Percentiles rank a stretch among this genome's conserved stretches.
phyloP scores from a whole-genome alignment of 2,329 filamentous ascomycete species.

The Colletotrichum sidae region DNA sequence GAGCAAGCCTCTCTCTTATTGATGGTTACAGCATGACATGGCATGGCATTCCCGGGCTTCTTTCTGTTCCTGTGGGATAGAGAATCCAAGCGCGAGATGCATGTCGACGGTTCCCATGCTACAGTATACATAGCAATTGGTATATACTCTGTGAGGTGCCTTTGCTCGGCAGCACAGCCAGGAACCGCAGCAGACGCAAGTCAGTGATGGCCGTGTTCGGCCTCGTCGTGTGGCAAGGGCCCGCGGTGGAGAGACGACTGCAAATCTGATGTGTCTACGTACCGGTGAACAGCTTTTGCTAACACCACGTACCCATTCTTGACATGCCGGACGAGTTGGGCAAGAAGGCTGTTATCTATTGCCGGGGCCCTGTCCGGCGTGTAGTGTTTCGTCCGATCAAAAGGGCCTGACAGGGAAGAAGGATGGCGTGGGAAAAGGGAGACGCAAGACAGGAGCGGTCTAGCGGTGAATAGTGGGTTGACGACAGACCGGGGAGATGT shows the following conservation, averaged over 20 bases:
- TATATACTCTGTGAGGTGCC: neutral
- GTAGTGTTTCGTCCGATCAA: neutral
- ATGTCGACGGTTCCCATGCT: slow-evolving; percentile 19
- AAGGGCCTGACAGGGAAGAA: slow-evolving; percentile 4
- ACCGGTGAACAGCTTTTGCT: slow-evolving; percentile 11
- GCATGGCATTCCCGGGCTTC: slow-evolving; percentile 1
- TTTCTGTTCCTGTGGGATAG: slow-evolving; percentile 16
- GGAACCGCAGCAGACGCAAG: slow-evolving; percentile 28
- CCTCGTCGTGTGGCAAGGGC: slow-evolving; percentile 19
- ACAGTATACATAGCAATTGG: no score
- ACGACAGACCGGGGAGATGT: neutral
- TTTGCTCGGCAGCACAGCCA: slow-evolving; percentile 22
- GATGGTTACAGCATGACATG: neutral
- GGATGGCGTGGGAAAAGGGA: neutral
- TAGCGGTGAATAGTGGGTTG: slow-evolving; percentile 16
- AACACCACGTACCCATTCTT: slow-evolving; percentile 9
- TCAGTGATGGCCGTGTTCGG: slow-evolving; percentile 16
- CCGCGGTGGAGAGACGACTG: slow-evolving; percentile 21
- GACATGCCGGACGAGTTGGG: slow-evolving; percentile 22
- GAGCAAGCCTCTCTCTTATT: slow-evolving; percentile 21
- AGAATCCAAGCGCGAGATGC: slow-evolving; percentile 21
- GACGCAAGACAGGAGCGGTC: slow-evolving; percentile 12
- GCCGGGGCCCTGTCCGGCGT: slow-evolving; percentile 20
- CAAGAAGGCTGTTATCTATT: slow-evolving; percentile 29
- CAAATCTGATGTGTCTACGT: slow-evolving; percentile 31